Evolutionary conservation across 2,329 filamentous ascomycete genomes (phyloP).

Genomic region (Fusarium sp.): DNA sequence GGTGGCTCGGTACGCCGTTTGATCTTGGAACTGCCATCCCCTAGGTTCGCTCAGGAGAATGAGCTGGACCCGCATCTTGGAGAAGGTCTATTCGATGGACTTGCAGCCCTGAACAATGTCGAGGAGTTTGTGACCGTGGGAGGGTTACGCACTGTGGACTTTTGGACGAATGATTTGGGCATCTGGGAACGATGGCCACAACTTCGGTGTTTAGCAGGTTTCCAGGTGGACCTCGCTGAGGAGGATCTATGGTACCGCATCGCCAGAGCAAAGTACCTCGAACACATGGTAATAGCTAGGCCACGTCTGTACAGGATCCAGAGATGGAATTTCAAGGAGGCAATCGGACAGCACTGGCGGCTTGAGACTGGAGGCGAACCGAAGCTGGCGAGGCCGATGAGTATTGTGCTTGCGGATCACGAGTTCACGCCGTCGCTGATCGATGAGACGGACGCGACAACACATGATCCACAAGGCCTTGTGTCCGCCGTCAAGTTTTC

Average conservation of each 20-base stretch:
- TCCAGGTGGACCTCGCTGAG: slow-evolving; percentile 27
- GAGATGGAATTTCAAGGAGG: slow-evolving; percentile 27
- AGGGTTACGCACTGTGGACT: slow-evolving; percentile 19
- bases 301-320: slow-evolving; percentile 17
- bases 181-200: slow-evolving; percentile 23
- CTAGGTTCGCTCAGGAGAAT: slow-evolving; percentile 6
- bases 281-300: slow-evolving; percentile 14
- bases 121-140: slow-evolving; percentile 31
- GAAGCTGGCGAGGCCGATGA: slow-evolving; percentile 23
- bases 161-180: slow-evolving; percentile 11
- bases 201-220: slow-evolving; percentile 19
- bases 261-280: slow-evolving; percentile 7
- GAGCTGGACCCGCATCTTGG: slow-evolving; percentile 4
- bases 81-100: neutral
- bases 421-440: slow-evolving; percentile 23
- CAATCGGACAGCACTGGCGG: slow-evolving; percentile 19
- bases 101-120: slow-evolving; percentile 11
- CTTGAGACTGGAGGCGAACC: slow-evolving; percentile 24
- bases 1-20: slow-evolving; percentile 21
- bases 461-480: slow-evolving; percentile 15
- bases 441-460: neutral
- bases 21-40: slow-evolving; percentile 27
- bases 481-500: slow-evolving; percentile 6
- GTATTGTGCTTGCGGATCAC: slow-evolving; percentile 22
- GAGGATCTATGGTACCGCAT: slow-evolving; percentile 26